Evolutionary conservation across 371 early-diverging fungal genomes (phyloP).

Genomic region (Coemansia sp.): DNA sequence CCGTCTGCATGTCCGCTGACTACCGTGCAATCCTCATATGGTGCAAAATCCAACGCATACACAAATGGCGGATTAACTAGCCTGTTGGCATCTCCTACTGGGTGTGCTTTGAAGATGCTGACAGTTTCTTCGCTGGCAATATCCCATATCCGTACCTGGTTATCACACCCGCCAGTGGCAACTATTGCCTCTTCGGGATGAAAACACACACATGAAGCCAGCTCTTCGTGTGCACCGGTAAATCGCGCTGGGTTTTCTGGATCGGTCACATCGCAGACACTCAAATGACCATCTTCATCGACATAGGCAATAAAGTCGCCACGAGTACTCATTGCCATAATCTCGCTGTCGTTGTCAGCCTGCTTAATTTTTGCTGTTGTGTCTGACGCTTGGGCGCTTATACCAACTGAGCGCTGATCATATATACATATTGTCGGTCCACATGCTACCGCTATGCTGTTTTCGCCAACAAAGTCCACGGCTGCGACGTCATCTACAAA

Average conservation of each 20-base stretch:
- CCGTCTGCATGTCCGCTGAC: slow-evolving; percentile 50
- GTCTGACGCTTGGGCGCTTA: background rate
- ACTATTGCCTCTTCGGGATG: slow-evolving; percentile 24
- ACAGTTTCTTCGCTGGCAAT: slow-evolving; percentile 21
- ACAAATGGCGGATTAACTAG: slow-evolving; percentile 42
- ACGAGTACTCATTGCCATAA: slow-evolving; percentile 34
- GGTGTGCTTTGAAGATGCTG: background rate
- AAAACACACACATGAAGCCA: slow-evolving; percentile 38
- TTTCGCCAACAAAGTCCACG: slow-evolving; percentile 18
- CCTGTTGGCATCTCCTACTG: background rate
- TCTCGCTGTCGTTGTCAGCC: slow-evolving; percentile 8
- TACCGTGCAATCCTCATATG: slow-evolving; percentile 12
- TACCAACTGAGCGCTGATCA: slow-evolving; percentile 20
- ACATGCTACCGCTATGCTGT: slow-evolving; percentile 16
- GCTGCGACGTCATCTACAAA: slow-evolving; percentile 17
- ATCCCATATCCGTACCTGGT: slow-evolving; percentile 37
- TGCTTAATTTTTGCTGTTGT: background rate
- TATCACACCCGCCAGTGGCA: slow-evolving; percentile 42
- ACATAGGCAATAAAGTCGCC: slow-evolving; percentile 48
- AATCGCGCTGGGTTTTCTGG: background rate
- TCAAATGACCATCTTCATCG: slow-evolving; percentile 28
- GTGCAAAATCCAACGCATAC: slow-evolving; percentile 40
- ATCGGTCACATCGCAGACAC: slow-evolving; percentile 29
- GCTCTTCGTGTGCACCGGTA: slow-evolving; percentile 17
- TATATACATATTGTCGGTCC: slow-evolving; percentile 17